Conservation (phyloP, 805 yeast genomes). For the Wickerhamomyces ciferrii region DNA sequence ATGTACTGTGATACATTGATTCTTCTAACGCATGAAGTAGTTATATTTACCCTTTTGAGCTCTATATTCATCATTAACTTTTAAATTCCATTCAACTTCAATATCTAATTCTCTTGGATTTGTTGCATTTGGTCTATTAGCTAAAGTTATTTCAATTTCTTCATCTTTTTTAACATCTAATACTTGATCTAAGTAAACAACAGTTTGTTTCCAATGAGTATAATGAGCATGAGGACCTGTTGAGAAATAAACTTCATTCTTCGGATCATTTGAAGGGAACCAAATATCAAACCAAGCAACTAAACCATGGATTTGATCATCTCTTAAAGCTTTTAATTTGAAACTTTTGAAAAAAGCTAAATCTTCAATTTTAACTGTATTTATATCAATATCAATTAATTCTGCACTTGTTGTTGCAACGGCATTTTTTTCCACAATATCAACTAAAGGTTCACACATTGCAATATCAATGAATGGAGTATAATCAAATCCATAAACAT, state of each 20-base stretch:
- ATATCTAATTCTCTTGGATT: constrained; percentile 93
- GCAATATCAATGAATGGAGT: constrained; percentile 84
- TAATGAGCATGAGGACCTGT: constrained; percentile 93
- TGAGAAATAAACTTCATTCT: constrained; percentile 66
- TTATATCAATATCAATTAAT: constrained; percentile 80
- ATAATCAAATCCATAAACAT: constrained; percentile 95
- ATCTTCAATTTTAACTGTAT: constrained; percentile 80
- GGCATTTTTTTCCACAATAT: constrained; percentile 77
- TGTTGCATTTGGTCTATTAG: constrained; percentile 66
- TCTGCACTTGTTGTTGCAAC: constrained; percentile 70
- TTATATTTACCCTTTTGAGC: constrained; percentile 53
- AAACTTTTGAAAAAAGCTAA: constrained; percentile 73
- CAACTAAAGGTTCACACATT: constrained; percentile 92
- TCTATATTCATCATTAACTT: constrained; percentile 44
- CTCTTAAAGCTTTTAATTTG: constrained; percentile 64
- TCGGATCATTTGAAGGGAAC: constrained; percentile 58
- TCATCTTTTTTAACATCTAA: constrained; percentile 77
- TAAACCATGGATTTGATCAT: constrained; percentile 82
- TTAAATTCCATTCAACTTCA: constrained; percentile 46
- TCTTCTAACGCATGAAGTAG: constrained; percentile 70
- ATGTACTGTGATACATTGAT: too few species aligned
- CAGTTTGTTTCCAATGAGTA: constrained; percentile 99
- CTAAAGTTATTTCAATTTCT: constrained; percentile 59
- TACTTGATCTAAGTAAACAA: constrained; percentile 83
- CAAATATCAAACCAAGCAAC: constrained; percentile 94